Base-by-base conservation (phyloP, 306 rosid genomes). In the Ormosia semicastrata region DNA sequence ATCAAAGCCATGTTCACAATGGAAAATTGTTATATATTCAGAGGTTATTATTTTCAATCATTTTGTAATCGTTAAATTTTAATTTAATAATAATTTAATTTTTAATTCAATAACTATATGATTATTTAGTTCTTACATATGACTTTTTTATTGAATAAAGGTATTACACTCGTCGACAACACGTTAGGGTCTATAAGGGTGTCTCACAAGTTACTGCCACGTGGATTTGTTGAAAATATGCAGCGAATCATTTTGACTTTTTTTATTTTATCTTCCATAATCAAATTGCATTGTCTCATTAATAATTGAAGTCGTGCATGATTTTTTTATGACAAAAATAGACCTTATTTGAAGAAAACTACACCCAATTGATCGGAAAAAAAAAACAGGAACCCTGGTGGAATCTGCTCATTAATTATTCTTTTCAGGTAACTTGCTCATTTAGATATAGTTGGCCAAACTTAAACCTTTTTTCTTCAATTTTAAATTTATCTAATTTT, bases 201-300 rank as follows among this genome's bases (percentile, higher is more conserved):
- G 5, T 50, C 8, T 44, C 73, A 67, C 80, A 66, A 66, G 76
- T 62, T 77, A 70, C 52, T 36, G 4, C 69, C 87, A 88, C 89
- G 76, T 86, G 47, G 79, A 24, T 32, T 57, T 49, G 73, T 78
- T 76, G 89, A 78, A 74, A 78, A 53, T 57, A 5, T 43, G 66
- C 15, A 17, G 3, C 24, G 15, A 50, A 47, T 50, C 24, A 5
- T 76, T 75, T 73, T 52, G 71, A 71, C 73, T 58, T 64, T 37
- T 54, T 43, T 43, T 59, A 7, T 56, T 40, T 41, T 2, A 32
- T 44, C 6, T 8, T 12, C 24, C 30, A 6, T 29, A 8, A 12
- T 67, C 15, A 8, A 44, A 14, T 60, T 5, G 3, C 58, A 24
- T 75, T 24, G 60, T 71, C 62, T 70, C 18, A 54, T 17, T 17